Conservation (phyloP, 2,329 filamentous ascomycete genomes). For the Apiospora koreana region DNA sequence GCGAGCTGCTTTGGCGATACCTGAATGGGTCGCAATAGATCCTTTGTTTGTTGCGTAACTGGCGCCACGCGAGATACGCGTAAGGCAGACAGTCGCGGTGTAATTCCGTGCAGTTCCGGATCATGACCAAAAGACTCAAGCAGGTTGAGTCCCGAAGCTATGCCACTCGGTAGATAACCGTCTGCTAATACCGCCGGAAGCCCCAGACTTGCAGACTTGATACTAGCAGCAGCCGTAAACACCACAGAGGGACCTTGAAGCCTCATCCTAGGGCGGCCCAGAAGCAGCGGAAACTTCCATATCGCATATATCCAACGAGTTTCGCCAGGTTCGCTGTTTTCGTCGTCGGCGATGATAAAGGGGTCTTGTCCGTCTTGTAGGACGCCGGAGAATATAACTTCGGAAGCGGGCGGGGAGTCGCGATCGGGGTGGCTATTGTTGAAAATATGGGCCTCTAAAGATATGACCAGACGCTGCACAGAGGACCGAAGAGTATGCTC, state of each 20-base stretch:
- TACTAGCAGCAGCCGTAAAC: slow-evolving; percentile 62
- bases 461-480: slow-evolving; percentile 63
- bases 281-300: slow-evolving; percentile 62
- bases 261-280: slow-evolving; percentile 62
- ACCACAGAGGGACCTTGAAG: slow-evolving; percentile 67
- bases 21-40: slow-evolving; percentile 63
- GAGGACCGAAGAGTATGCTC: slow-evolving; percentile 59
- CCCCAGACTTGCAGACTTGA: slow-evolving; percentile 53
- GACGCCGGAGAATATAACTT: slow-evolving; percentile 60
- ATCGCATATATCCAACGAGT: slow-evolving; percentile 52
- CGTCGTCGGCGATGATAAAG: slow-evolving; percentile 47
- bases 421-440: slow-evolving; percentile 55
- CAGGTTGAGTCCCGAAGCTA: slow-evolving; percentile 73
- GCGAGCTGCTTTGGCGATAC: slow-evolving; percentile 60
- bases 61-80: slow-evolving; percentile 75
- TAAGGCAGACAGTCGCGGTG: slow-evolving; percentile 70
- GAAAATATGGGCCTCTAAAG: slow-evolving; percentile 65
- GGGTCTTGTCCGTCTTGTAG: slow-evolving; percentile 52
- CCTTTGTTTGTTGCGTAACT: slow-evolving; percentile 58
- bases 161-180: slow-evolving; percentile 69
- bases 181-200: slow-evolving; percentile 45
- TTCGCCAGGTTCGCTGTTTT: slow-evolving; percentile 22
- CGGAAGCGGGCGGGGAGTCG: slow-evolving; percentile 49
- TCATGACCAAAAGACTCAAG: slow-evolving; percentile 72
- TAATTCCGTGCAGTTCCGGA: slow-evolving; percentile 59